Evolutionary conservation across 495 filamentous ascomycete species (phyloP), one percentile per base, ranked within the genome.

Genomic region (Aspergillus nidulans): DNA sequence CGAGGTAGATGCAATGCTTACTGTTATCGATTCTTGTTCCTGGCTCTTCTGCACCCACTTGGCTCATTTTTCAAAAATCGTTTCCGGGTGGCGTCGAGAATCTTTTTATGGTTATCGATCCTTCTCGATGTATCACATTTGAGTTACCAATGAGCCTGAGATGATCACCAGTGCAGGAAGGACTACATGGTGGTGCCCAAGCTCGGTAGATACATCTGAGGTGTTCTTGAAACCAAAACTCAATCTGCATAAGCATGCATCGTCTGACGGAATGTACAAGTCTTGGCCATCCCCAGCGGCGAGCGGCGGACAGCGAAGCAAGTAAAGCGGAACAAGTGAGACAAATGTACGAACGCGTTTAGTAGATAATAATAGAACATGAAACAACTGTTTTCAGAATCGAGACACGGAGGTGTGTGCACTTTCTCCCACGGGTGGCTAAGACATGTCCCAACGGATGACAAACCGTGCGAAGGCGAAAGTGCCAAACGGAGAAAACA

Each of bases 1-100:
- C 58, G 52, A 45, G 38, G 49, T 40, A 36, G 54, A 58, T 23
- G 48, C 60, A 45, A 58, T 46, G 10, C 16, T 16, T 55, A 24
- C 41, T 41, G 23, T 18, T 16, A 2, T 44, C 12, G 19, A n/a
- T 9, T 13, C 16, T 43, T 2, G 38, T 32, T 21, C 2, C 19
- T 51, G 40, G 30, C 12, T 49, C 12, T 18, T 20, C 15, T 18
- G 18, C 38, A 30, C 30, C 26, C 30, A 23, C 5, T 26, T 38
- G 19, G 18, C 23, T 9, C 34, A 50, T 15, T 26, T 28, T 21
- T 16, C n/a, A n/a, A 16, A 23, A 30, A 15, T 39, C n/a, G 9
- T 41, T 26, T 15, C 23, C 36, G 49, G 15, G 49, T 52, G 49
- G 49, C 36, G 49, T 41, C 30, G 12, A 12, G 10, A 26, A 25